A percentile compares a stretch with the other conserved stretches of the same genome.
Conservation (phyloP, 495 filamentous ascomycete species). For the Trichocladium uniseriatum region DNA sequence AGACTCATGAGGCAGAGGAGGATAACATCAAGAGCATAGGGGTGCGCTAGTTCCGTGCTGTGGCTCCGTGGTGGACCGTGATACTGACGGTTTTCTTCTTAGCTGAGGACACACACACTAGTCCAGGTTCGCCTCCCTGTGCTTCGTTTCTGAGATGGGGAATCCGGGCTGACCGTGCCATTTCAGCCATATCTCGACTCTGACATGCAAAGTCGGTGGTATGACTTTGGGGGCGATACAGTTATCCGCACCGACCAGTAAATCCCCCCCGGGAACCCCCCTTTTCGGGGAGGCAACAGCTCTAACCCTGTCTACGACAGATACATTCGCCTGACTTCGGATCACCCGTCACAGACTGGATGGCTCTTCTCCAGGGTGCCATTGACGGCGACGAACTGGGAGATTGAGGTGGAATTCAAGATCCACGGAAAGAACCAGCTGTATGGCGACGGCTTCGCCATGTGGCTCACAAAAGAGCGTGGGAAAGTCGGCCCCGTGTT, state of each 20-base stretch:
- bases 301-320: slow-evolving; percentile 30
- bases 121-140: slow-evolving; percentile 37
- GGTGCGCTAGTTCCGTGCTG: slow-evolving; percentile 21
- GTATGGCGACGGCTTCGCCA: slow-evolving; percentile 94
- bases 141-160: slow-evolving; percentile 3
- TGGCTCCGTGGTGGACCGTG: not conserved
- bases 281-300: not conserved
- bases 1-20: slow-evolving; percentile 29
- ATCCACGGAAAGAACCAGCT: slow-evolving; percentile 66
- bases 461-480: slow-evolving; percentile 96
- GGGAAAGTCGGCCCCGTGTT: slow-evolving; percentile 78
- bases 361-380: slow-evolving; percentile 92
- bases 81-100: slow-evolving; percentile 10
- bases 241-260: slow-evolving; percentile 89
- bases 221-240: slow-evolving; percentile 95
- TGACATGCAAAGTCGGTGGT: slow-evolving; percentile 98
- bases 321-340: slow-evolving; percentile 86
- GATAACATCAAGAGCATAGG: slow-evolving; percentile 49
- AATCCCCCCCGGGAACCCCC: slow-evolving; percentile 8
- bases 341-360: slow-evolving; percentile 79
- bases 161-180: not conserved
- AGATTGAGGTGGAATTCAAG: slow-evolving; percentile 95
- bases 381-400: slow-evolving; percentile 97
- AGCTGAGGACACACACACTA: slow-evolving; percentile 74
- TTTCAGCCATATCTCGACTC: slow-evolving; percentile 87